phyloP scores from a whole-genome alignment of 495 filamentous ascomycete genomes.

The Collariella sp. region DNA sequence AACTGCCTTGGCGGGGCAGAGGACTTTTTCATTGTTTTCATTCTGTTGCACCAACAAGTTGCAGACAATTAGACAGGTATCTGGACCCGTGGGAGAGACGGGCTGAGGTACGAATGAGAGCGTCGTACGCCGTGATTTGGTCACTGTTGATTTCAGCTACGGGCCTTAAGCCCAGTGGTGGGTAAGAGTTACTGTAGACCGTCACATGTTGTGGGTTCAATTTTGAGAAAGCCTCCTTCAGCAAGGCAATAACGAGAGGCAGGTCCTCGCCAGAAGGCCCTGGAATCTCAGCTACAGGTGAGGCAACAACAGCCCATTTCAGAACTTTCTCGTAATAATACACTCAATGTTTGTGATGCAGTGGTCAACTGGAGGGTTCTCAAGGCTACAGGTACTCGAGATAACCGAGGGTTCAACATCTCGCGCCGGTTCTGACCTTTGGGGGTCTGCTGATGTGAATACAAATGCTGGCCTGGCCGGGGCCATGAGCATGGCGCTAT shows the following conservation, averaged over 20 bases:
- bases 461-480: not conserved
- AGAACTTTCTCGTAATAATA: too few relatives aligned
- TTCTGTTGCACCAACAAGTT: constrained; percentile 25
- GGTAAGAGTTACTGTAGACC: too few relatives aligned
- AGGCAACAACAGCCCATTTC: too few relatives aligned
- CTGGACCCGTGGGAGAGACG: constrained; percentile 28
- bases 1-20: too few relatives aligned
- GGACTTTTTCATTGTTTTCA: too few relatives aligned
- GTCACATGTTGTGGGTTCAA: constrained; percentile 17
- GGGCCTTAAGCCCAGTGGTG: too few relatives aligned
- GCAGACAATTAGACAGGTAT: constrained; percentile 23
- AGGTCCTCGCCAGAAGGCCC: constrained; percentile 16
- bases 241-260: constrained; percentile 13
- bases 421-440: not conserved
- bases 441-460: not conserved
- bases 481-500: not conserved
- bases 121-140: too few relatives aligned
- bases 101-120: too few relatives aligned
- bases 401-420: not conserved
- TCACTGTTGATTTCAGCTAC: constrained; percentile 19
- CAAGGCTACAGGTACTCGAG: not conserved
- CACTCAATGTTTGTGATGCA: not conserved
- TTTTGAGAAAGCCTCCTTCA: constrained; percentile 12
- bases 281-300: constrained; percentile 12
- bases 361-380: not conserved